Conservation (phyloP, 225 moss, liverwort and hornwort species). For the Pleurozium schreberi region DNA sequence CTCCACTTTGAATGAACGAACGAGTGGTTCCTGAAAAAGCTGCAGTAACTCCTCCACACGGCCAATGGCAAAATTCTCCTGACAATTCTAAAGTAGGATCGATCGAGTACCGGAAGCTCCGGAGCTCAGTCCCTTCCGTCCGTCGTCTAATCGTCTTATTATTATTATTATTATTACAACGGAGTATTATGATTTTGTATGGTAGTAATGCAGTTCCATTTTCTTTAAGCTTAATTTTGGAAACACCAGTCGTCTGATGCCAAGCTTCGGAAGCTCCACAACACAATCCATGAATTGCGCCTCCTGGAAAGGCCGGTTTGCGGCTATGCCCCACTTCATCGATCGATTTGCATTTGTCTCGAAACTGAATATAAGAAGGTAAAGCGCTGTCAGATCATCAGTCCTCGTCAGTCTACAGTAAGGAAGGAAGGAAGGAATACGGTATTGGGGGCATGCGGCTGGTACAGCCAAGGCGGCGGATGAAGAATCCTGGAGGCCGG, state of each 20-base stretch:
- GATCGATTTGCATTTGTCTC: neutral
- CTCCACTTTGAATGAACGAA: neutral
- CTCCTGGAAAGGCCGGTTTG: neutral
- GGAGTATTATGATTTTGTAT: too few relatives aligned
- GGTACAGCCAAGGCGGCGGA: neutral
- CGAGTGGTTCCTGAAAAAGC: neutral
- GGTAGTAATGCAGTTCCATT: neutral
- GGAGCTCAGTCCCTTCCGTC: neutral
- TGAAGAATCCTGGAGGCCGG: neutral
- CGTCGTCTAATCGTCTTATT: neutral
- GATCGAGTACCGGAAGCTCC: neutral
- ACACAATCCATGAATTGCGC: constrained; percentile 1
- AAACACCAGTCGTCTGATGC: neutral
- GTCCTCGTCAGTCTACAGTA: neutral
- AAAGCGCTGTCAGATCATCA: neutral
- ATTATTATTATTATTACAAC: too few relatives aligned
- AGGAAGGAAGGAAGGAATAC: neutral
- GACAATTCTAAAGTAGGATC: neutral
- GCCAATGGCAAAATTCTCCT: neutral
- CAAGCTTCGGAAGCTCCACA: neutral
- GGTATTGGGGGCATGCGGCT: neutral
- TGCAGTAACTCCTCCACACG: neutral
- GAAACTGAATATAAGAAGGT: too few relatives aligned
- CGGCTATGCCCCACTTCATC: neutral
- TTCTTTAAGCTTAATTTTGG: neutral